Evolutionary conservation across 306 rosid species (phyloP), one percentile per base, ranked within the genome.

Genomic region (Leucaena leucocephala): DNA sequence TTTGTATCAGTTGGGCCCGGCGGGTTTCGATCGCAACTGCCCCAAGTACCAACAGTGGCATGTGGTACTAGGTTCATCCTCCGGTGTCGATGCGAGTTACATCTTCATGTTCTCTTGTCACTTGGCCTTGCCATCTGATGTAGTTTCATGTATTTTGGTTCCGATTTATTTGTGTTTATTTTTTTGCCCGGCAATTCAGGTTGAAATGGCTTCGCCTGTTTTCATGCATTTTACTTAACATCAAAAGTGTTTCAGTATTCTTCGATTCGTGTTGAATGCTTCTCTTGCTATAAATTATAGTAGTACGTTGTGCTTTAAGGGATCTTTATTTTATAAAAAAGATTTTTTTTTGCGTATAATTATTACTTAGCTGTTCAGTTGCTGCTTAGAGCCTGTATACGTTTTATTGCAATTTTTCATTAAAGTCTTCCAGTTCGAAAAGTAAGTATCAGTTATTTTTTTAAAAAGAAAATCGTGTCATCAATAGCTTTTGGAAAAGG

Each of bases 1-100:
- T 48, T 33, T 19, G 15, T n/a, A 7, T 71, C 75, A 33, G 43
- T 71, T 34, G 61, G 75, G 75, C 12, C 75, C 15, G 58, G 61
- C 61, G 75, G 75, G 61, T 71, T 48, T 33, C 16, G 44, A 33
- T 71, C 33, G 8, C 44, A 21, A n/a, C 43, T 66, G 9, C 21
- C 48, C 33, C 46, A 40, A 7, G 9, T n/a, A 21, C 45, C 22
- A 39, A 3, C 71, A 39, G 43, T 16, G 59, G 27, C 17, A 33
- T 27, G 22, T 4, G 57, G 13, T 66, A 4, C 5, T 17, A 4
- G 4, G 71, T 39, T 16, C 71, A 3, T 8, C 71, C 71, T 7
- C 71, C 71, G 48, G 44, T 64, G n/a, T 65, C 13, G 48, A 4
- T 39, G 16, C 15, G 33, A 65, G 42, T 39, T 43, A 21, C 21